phyloP scores from a whole-genome alignment of 352 stramenopile genomes.

The Peronospora destructor region DNA sequence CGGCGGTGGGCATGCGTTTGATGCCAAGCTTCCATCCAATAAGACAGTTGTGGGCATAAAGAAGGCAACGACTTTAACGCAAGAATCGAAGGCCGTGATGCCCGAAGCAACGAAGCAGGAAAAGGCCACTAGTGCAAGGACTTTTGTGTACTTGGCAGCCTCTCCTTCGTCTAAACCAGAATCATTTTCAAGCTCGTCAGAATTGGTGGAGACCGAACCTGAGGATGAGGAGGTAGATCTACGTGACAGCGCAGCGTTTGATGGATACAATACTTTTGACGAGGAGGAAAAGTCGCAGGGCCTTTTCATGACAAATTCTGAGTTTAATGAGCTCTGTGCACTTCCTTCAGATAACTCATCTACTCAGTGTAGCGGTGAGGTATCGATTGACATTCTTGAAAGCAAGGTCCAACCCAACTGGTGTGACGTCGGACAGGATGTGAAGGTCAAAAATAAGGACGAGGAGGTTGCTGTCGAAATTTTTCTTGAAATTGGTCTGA shows the following conservation, averaged over 20 bases:
- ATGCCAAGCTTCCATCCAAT: constrained; percentile 18
- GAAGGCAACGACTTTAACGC: constrained; percentile 10
- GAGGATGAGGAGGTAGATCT: constrained; percentile 36
- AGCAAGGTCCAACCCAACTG: constrained; percentile 1
- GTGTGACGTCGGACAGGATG: constrained; percentile 3
- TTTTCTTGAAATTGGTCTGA: constrained; percentile 4
- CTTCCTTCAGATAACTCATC: constrained; percentile 3
- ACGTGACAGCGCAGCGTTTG: constrained; percentile 26
- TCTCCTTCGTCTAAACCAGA: constrained; percentile 17
- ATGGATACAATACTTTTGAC: constrained; percentile 32
- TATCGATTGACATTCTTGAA: constrained; percentile 8
- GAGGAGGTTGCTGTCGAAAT: constrained; percentile 11
- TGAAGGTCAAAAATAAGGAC: constrained; percentile 8
- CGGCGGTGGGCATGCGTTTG: constrained; percentile 3
- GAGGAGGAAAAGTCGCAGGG: constrained; percentile 20
- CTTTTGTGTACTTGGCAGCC: constrained; percentile 1
- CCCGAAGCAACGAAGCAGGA: constrained; percentile 7
- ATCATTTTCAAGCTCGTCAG: constrained; percentile 26
- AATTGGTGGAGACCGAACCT: constrained; percentile 37
- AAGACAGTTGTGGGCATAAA: constrained; percentile 16
- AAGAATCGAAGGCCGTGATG: constrained; percentile 7
- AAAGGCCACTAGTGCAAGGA: background rate
- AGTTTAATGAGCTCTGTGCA: constrained; percentile 11
- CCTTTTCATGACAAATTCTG: constrained; percentile 16
- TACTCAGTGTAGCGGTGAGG: background rate